phyloP scores from a whole-genome alignment of 768 basidiomycete species.

The Agaricus blazei region DNA sequence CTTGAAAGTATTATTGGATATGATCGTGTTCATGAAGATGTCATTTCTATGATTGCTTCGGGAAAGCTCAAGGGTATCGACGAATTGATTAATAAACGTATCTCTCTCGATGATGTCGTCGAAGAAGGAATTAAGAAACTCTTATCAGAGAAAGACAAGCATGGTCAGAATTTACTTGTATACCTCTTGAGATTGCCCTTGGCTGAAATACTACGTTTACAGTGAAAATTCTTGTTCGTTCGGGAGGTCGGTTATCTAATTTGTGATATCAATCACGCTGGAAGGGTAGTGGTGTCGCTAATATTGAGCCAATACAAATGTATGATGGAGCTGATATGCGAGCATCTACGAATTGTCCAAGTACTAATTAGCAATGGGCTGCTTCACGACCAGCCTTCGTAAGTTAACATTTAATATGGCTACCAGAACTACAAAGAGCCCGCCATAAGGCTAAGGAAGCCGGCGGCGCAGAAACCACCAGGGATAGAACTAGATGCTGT shows the following conservation, averaged over 20 bases:
- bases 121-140: slow-evolving; percentile 37
- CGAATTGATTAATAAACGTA: slow-evolving; percentile 37
- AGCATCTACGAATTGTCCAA: no score
- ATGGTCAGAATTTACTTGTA: slow-evolving; percentile 24
- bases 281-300: background rate
- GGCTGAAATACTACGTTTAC: background rate
- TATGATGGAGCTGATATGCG: background rate
- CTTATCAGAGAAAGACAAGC: slow-evolving; percentile 32
- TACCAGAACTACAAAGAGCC: no score
- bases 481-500: no score
- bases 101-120: slow-evolving; percentile 36
- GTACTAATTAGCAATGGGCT: no score
- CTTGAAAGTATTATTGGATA: slow-evolving; percentile 30
- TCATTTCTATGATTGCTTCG: slow-evolving; percentile 31
- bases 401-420: no score
- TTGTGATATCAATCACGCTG: slow-evolving; percentile 29
- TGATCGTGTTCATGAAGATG: slow-evolving; percentile 31
- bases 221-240: slow-evolving; percentile 36
- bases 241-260: slow-evolving; percentile 27
- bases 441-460: no score
- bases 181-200: background rate
- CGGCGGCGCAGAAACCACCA: no score
- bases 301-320: background rate
- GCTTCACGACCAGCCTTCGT: no score
- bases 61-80: slow-evolving; percentile 36